A percentile compares a stretch with the other conserved stretches of the same genome.
phyloP scores from a whole-genome alignment of 2,329 filamentous ascomycete genomes.

The Curvularia sp. region DNA sequence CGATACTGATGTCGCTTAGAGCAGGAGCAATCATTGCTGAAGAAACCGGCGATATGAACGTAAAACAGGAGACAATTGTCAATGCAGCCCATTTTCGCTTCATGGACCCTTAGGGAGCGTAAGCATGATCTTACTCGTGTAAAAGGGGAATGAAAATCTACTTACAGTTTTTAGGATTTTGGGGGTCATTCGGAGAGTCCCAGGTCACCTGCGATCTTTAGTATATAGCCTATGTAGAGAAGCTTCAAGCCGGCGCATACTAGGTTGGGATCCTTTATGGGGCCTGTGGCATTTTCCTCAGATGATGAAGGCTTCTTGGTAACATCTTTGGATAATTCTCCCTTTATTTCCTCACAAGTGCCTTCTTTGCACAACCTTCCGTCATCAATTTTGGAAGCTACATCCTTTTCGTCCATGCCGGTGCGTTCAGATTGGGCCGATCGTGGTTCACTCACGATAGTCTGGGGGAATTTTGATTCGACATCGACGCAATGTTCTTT shows the following conservation, averaged over 20 bases:
- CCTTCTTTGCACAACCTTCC: slow-evolving; percentile 12
- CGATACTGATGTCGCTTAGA: slow-evolving; percentile 38
- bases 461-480: neutral
- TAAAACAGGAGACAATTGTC: slow-evolving; percentile 54
- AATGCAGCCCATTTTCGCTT: slow-evolving; percentile 55
- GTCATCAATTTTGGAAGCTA: slow-evolving; percentile 20
- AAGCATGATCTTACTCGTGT: neutral
- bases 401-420: neutral
- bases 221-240: neutral
- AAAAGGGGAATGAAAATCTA: neutral
- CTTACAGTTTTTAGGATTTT: slow-evolving; percentile 48
- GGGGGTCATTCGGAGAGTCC: slow-evolving; percentile 55
- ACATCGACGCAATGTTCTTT: neutral
- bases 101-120: slow-evolving; percentile 23
- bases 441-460: neutral
- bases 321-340: slow-evolving; percentile 41
- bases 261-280: slow-evolving; percentile 45
- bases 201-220: slow-evolving; percentile 50
- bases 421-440: neutral
- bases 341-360: slow-evolving; percentile 38
- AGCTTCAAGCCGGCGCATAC: slow-evolving; percentile 22
- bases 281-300: slow-evolving; percentile 34
- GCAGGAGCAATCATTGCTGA: slow-evolving; percentile 52
- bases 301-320: slow-evolving; percentile 30
- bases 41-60: slow-evolving; percentile 50